Evolutionary conservation across 2,329 filamentous ascomycete genomes (phyloP), one percentile per base, ranked within the genome.

Genomic region (Sphaerulina musiva): DNA sequence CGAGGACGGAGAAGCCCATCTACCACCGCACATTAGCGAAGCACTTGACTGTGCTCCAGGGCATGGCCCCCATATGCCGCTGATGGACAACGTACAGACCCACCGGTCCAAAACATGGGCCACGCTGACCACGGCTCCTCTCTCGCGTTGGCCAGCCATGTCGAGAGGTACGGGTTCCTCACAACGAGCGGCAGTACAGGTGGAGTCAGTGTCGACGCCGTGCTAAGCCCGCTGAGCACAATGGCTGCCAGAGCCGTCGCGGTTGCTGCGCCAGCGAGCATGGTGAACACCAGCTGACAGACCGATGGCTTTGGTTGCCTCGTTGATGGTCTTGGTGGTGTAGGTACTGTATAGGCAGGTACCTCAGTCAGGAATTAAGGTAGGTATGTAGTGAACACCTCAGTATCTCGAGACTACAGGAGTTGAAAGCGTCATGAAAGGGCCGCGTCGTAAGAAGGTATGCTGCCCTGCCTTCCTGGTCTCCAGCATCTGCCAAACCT

Each of bases 71-170:
- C 50, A 10, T 11, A 17, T 20, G 41, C 20, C 17, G 14, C 38
- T n/a, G 31, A 44, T n/a, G 12, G 34, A 11, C 10, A 34, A 52
- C 68, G 51, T 69, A 81, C 78, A 67, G 85, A 78, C 64, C 83
- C 76, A 34, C 87, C 86, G 6, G 85, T 87, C 78, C 84, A 91
- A 69, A 91, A 90, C 69, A 92, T 92, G 23, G 89, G 89, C 89
- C 89, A 95, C 72, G 82, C 80, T 51, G 82, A 79, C 89, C 89
- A 95, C 1, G 89, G 89, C 44, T 78, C 78, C 53, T 85, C 80
- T 61, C 89, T 79, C 40, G 88, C 87, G 69, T 80, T 78, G 46
- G 77, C 76, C 53, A 89, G 74, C 78, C 70, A 80, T 64, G 75
- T 76, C 53, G 74, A 77, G 51, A 78, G 66, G 62, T 78, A 78